A percentile compares a stretch with the other conserved stretches of the same genome.
Conservation (phyloP, 2,329 filamentous ascomycete genomes). For the Arthrinium phaeospermum region DNA sequence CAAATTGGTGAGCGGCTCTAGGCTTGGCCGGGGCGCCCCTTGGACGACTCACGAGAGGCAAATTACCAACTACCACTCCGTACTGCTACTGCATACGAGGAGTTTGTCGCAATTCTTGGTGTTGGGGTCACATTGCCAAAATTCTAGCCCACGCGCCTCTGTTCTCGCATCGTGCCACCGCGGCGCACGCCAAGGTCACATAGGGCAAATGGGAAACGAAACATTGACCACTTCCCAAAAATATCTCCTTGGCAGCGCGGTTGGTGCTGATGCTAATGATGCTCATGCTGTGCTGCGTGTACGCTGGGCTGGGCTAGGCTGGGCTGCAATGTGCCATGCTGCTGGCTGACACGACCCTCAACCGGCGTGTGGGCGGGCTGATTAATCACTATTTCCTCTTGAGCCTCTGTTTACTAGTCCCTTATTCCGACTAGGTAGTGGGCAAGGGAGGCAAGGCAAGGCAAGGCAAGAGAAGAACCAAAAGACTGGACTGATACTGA, state of each 20-base stretch:
- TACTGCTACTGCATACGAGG: too few species aligned
- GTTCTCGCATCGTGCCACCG: background rate
- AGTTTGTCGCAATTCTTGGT: background rate
- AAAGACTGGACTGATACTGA: background rate
- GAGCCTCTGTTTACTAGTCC: background rate
- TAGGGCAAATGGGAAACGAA: slow-evolving; percentile 8
- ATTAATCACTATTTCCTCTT: background rate
- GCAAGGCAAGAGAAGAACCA: too few species aligned
- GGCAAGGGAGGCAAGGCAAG: background rate
- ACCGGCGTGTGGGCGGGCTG: background rate
- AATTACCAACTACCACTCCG: too few species aligned
- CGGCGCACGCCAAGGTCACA: slow-evolving; percentile 2
- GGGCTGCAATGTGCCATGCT: slow-evolving; percentile 1
- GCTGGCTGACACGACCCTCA: background rate
- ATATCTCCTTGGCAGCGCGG: slow-evolving; percentile 3
- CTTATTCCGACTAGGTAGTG: background rate
- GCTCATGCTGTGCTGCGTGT: background rate
- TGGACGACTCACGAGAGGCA: too few species aligned
- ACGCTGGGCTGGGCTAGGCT: background rate
- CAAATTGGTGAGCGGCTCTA: background rate
- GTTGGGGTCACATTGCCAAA: background rate
- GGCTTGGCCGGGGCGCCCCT: background rate
- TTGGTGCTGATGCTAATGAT: background rate
- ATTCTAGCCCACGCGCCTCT: background rate
- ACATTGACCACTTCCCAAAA: background rate